These are phyloP conservation scores for Phytophthora citrophthora DNA, from an alignment of 352 stramenopile genomes.

Conservation along the genomic window DNA sequence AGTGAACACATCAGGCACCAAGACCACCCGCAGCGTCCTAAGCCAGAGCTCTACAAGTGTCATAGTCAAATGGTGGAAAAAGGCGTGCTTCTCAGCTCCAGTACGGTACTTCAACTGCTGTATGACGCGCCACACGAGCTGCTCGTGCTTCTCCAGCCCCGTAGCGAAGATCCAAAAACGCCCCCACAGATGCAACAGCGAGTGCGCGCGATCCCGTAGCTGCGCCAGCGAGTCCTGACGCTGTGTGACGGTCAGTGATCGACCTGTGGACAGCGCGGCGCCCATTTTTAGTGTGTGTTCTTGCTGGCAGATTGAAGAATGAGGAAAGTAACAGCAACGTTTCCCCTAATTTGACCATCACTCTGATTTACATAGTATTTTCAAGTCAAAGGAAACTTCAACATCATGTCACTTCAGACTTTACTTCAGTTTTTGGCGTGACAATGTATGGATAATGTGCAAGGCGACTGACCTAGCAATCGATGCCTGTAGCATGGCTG, in stretches of 20 bases:
- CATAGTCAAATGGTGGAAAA: conserved; percentile 58
- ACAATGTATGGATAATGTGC: neutral
- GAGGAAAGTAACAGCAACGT: conserved; percentile 21
- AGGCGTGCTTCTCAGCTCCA: conserved; percentile 34
- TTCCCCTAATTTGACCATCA: conserved; percentile 21
- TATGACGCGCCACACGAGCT: conserved; percentile 49
- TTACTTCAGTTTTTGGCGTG: conserved; percentile 25
- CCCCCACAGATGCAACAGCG: conserved; percentile 58
- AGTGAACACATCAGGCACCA: conserved; percentile 83
- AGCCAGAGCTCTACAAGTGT: conserved; percentile 81
- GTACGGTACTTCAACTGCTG: conserved; percentile 53
- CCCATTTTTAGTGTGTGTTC: conserved; percentile 20
- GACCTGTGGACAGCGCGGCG: conserved; percentile 22
- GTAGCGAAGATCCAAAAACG: conserved; percentile 86
- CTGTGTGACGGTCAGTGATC: conserved; percentile 18
- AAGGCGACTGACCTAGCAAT: conserved; percentile 36
- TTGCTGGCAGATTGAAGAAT: conserved; percentile 17
- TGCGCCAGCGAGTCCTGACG: conserved; percentile 26
- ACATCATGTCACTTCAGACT: conserved; percentile 20
- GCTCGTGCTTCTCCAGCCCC: conserved; percentile 68
- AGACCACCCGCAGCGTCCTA: conserved; percentile 65
- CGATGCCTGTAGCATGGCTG: conserved; percentile 76
- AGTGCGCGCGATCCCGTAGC: conserved; percentile 28
- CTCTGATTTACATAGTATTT: conserved; percentile 20
- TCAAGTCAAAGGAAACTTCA: conserved; percentile 26